Base-by-base conservation (phyloP, 129 eudicot species). In the Calendula officinalis region DNA sequence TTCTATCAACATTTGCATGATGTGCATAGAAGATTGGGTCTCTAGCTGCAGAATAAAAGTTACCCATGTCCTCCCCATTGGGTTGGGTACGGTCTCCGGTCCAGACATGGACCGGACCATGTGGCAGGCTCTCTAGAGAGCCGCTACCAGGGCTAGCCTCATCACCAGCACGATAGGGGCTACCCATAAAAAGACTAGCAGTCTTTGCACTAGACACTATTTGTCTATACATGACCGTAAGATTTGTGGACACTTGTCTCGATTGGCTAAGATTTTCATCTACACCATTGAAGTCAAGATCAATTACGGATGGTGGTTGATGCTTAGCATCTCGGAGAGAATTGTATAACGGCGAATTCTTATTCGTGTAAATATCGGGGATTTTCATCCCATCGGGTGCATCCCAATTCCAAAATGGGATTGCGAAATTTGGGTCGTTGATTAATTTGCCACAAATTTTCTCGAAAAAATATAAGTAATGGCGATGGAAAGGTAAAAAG, bases 401-500 rank as follows among this genome's bases (percentile, higher is more conserved):
- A 60, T 82, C 87, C 81, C 83, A 82, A 44, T 82, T 82, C 83
- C 87, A 82, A 34, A 78, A 82, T 1, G 87, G 87, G 53, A 82
- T 56, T 1, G 75, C 87, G 37, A 82, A 82, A 60, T 57, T 78
- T 8, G 83, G 83, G 66, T 82, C 87, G 4, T 45, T 7, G 9
- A 85, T 79, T 35, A 85, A 60, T 16, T 79, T 76, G 8, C 86
- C 85, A 53, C 82, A 72, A 45, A 82, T 85, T 52, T 77, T 76
- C 46, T 85, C 94, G 13, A 72, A 82, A 44, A 82, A 85, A 62
- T 82, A 82, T 14, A 85, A 67, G 32, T 85, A 85, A 49, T 71
- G 71, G 36, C 92, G 74, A 67, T 85, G 88, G 66, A 85, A 85
- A 7, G 92, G 92, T 45, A 82, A 85, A 43, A 85, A 85, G 13